phyloP scores from a whole-genome alignment of 768 basidiomycete genomes.

The Podaxis carcinomalis region DNA sequence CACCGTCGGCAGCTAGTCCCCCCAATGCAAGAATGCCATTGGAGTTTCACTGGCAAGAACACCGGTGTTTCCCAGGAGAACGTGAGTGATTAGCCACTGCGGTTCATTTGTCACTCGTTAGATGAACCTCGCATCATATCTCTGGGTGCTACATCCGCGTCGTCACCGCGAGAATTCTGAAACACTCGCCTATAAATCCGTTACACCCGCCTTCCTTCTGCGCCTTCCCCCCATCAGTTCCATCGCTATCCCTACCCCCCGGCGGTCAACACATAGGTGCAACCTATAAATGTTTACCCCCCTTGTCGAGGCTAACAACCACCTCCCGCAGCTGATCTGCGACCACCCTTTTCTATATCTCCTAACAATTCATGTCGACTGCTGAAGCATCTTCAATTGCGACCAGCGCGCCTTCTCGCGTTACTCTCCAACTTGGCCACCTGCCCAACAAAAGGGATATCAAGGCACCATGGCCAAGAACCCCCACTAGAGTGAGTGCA shows the following conservation, averaged over 20 bases:
- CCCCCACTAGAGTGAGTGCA: conserved; percentile 58
- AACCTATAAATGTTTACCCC: not conserved
- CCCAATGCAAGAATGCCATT: not conserved
- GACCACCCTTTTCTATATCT: not conserved
- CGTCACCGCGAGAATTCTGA: conserved; percentile 4
- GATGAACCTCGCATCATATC: not conserved
- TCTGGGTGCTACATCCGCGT: not conserved
- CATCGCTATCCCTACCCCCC: not conserved
- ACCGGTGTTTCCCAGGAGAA: not conserved
- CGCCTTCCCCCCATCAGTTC: not conserved
- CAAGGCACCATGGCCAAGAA: conserved; percentile 68
- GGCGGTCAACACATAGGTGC: not conserved
- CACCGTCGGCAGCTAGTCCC: not conserved
- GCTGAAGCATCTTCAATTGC: conserved; percentile 8
- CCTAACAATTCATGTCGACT: not conserved
- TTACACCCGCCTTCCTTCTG: not conserved
- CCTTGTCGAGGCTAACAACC: not conserved
- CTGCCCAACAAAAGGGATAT: conserved; percentile 71
- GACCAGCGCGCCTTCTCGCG: conserved; percentile 46
- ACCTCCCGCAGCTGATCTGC: conserved; percentile 1
- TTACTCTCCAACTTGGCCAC: conserved; percentile 72
- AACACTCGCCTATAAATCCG: conserved; percentile 4
- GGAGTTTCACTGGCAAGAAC: conserved; percentile 1
- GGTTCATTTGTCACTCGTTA: not conserved
- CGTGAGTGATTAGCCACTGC: conserved; percentile 4